Conservation (phyloP, 2,329 filamentous ascomycete species). For the Lizonia empirigonia region DNA sequence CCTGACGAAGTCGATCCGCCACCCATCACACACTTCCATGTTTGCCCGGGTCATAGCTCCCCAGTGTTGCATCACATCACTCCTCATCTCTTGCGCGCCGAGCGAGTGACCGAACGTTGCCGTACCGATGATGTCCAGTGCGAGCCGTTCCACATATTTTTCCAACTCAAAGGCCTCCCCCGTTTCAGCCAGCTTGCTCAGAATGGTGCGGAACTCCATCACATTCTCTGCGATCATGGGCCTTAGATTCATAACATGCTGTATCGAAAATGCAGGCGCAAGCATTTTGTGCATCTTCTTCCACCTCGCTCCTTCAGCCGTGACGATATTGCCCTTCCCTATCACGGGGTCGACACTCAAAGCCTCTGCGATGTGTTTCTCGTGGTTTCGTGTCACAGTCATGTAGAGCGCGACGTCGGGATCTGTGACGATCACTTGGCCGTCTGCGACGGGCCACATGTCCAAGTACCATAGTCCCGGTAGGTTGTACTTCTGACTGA, state of each 20-base stretch:
- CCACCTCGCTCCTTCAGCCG: conserved; percentile 41
- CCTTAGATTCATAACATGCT: conserved; percentile 38
- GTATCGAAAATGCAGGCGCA: conserved; percentile 44
- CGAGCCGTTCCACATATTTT: conserved; percentile 25
- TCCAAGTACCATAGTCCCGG: conserved; percentile 52
- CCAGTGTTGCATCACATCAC: conserved; percentile 26
- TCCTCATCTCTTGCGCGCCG: conserved; percentile 33
- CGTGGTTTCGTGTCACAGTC: conserved; percentile 41
- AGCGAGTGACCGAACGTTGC: conserved; percentile 34
- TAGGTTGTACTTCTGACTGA: conserved; percentile 46
- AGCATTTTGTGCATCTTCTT: conserved; percentile 45
- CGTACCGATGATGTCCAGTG: conserved; percentile 37
- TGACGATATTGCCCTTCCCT: conserved; percentile 38
- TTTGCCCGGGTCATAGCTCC: conserved; percentile 22
- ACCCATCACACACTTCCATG: conserved; percentile 20
- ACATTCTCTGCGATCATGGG: conserved; percentile 42
- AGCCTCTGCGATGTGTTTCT: conserved; percentile 36
- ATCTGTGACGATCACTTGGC: conserved; percentile 44
- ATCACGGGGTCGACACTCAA: conserved; percentile 33
- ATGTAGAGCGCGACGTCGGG: conserved; percentile 49
- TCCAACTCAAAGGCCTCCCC: conserved; percentile 36
- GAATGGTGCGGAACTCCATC: conserved; percentile 36
- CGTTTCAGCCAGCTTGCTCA: conserved; percentile 26
- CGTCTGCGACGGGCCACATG: conserved; percentile 50
- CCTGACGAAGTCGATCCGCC: conserved; percentile 24